Evolutionary conservation across 768 basidiomycete species (phyloP), one percentile per base, ranked within the genome.

Genomic region (Xanthoconium stramineum): DNA sequence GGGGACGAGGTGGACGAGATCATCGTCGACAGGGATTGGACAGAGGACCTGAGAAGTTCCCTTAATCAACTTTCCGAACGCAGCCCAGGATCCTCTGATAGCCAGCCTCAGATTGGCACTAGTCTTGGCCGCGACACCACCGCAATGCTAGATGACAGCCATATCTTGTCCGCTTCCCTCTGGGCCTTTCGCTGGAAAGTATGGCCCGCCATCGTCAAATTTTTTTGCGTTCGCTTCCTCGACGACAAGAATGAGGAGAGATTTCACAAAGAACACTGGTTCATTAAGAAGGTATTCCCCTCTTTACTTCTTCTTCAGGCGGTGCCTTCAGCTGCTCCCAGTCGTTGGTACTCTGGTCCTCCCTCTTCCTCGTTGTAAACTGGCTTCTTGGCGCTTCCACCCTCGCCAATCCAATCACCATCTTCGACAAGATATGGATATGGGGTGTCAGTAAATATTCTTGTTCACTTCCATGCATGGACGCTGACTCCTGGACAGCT

Each of bases 1-100:
- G 72, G 65, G 7, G 76, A 75, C 32, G 72, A 76, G 50, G 83
- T 90, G 9, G 81, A 91, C 68, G 82, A 88, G 73, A 81, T 90
- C 20, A 83, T 91, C 24, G 89, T 91, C 15, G 89, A 91, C 69
- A 79, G 88, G 46, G 72, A 77, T 33, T 88, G 86, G 87, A 73
- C 78, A 3, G 83, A 83, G 53, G 82, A 83, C 57, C 75, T 80
- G 58, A 81, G 78, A 67, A 83, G 75, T 50, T 80, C 80, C 20
- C 68, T 77, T 40, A 71, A 80, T 24, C 80, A 79, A 52, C 81
- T 83, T 15, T 83, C 85, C 30, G 78, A 80, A 73, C 50, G 61
- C 17, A 76, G 71, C 17, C 78, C 76, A 42, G 82, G 81, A 71
- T 76, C 80, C 13, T 76, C 78, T 47, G 78, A 72, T 50, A 78